Evolutionary conservation across 495 filamentous ascomycete genomes (phyloP), one percentile per base, ranked within the genome.

Genomic region (Viridothelium virens): DNA sequence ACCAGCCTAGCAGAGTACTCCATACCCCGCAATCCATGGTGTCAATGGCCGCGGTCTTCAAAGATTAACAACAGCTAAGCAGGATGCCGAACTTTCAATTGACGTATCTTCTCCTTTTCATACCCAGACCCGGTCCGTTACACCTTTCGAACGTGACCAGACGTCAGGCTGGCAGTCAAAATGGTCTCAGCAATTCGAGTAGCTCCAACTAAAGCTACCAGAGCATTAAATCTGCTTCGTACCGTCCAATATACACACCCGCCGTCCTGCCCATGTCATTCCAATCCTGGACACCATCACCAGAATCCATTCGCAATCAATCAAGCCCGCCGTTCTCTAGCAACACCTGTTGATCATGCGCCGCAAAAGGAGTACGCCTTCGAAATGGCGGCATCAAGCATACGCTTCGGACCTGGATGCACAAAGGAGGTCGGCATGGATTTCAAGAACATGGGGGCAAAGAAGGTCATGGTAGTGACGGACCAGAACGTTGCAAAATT

Each of bases 371-470:
- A 98, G 72, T 97, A 97, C 79, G 94, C 94, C 44, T 98, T 98
- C 73, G 93, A 98, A 77, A 96, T 98, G 92, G 94, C 89, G 1
- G 90, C 94, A 3, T 94, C 91, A 0, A 90, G 86, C 53, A 96
- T 98, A 73, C 88, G 95, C 16, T 98, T 96, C 71, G 94, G 94
- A 0, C 89, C 90, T 0, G 94, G 94, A 3, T 87, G 86, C n/a
- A 98, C 94, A 14, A 87, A 89, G 75, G 94, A 98, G 77, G 92
- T 97, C n/a, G 94, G 94, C 67, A 98, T 98, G 94, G 94, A 98
- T 76, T 87, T 98, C 71, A 84, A 84, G 77, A 98, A 97, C 74
- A 85, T 98, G 83, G 87, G 88, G 16, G 84, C 87, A 2, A 90
- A 90, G 78, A 85, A 86, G 38, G 92, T 98, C 44, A 89, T 90